Evolutionary conservation across 768 basidiomycete genomes (phyloP).

Genomic region (Royoungia palumana): DNA sequence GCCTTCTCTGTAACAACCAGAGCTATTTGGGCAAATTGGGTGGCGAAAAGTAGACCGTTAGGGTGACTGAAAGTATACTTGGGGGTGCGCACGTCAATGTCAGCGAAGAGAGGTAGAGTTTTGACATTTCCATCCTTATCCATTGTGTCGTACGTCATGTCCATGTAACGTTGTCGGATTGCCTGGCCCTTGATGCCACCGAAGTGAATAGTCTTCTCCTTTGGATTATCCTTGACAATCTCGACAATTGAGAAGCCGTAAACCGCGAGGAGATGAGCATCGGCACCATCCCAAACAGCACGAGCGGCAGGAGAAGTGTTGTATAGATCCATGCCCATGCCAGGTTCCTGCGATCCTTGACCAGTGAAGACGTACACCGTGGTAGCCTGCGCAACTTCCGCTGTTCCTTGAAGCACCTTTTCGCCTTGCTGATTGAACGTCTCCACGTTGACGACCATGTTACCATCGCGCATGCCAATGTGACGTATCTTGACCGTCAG

Average conservation of each 20-base stretch:
- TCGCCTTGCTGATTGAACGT: constrained; percentile 83
- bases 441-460: constrained; percentile 87
- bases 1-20: constrained; percentile 98
- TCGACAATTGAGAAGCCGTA: constrained; percentile 99
- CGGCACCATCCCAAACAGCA: constrained; percentile 96
- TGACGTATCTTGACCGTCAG: constrained; percentile 86
- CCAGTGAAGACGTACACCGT: constrained; percentile 98
- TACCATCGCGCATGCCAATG: constrained; percentile 87
- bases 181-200: constrained; percentile 99
- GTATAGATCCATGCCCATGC: constrained; percentile 99
- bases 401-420: constrained; percentile 88
- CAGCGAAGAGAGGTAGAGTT: constrained; percentile 92
- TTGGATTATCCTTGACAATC: constrained; percentile 98
- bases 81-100: constrained; percentile 91
- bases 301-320: constrained; percentile 88
- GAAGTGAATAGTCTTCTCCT: constrained; percentile 97
- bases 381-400: constrained; percentile 88
- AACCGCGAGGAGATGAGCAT: constrained; percentile 86
- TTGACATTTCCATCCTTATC: constrained; percentile 96
- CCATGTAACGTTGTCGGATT: constrained; percentile 99
- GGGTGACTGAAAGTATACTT: constrained; percentile 99
- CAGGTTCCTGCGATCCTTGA: constrained; percentile 95
- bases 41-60: constrained; percentile 91
- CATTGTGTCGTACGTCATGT: constrained; percentile 96
- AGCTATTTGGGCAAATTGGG: constrained; percentile 98